Evolutionary conservation across 2,329 filamentous ascomycete species (phyloP).

Genomic region (Colletotrichum sidae): DNA sequence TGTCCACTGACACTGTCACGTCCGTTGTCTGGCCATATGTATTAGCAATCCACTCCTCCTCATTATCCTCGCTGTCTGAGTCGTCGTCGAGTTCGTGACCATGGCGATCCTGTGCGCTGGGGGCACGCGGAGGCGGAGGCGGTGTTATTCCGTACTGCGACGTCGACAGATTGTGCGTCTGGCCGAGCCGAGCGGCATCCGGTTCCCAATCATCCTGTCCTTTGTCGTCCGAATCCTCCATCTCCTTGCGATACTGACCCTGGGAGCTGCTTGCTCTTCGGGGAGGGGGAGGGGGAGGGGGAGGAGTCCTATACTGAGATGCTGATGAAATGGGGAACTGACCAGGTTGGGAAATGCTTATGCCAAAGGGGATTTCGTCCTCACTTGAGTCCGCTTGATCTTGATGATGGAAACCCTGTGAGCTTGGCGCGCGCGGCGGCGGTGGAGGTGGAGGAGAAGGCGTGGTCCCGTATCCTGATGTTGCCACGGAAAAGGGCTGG

Average conservation of each 20-base stretch:
- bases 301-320: conserved; percentile 27
- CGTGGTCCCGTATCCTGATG: conserved; percentile 1
- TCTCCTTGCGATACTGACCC: conserved; percentile 9
- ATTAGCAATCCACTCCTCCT: conserved; percentile 34
- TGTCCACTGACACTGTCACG: conserved; percentile 20
- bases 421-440: conserved; percentile 16
- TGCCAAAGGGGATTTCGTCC: conserved; percentile 23
- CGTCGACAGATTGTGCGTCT: conserved; percentile 31
- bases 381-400: conserved; percentile 35
- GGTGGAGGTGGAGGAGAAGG: conserved; percentile 10
- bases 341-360: conserved; percentile 30
- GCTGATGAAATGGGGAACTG: conserved; percentile 37
- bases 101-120: conserved; percentile 17
- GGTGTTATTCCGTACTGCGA: conserved; percentile 18
- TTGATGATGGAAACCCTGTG: conserved; percentile 33
- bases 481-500: conserved; percentile 8
- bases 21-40: conserved; percentile 27
- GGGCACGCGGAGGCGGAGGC: conserved; percentile 18
- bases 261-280: conserved; percentile 17
- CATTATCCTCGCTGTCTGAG: conserved; percentile 24
- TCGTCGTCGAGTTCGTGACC: conserved; percentile 20
- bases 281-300: conserved; percentile 22
- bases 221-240: conserved; percentile 22
- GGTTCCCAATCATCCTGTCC: conserved; percentile 27
- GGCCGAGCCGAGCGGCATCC: conserved; percentile 26